Evolutionary conservation across 2,329 filamentous ascomycete genomes (phyloP).

Genomic region (Leptodontidium sp.): DNA sequence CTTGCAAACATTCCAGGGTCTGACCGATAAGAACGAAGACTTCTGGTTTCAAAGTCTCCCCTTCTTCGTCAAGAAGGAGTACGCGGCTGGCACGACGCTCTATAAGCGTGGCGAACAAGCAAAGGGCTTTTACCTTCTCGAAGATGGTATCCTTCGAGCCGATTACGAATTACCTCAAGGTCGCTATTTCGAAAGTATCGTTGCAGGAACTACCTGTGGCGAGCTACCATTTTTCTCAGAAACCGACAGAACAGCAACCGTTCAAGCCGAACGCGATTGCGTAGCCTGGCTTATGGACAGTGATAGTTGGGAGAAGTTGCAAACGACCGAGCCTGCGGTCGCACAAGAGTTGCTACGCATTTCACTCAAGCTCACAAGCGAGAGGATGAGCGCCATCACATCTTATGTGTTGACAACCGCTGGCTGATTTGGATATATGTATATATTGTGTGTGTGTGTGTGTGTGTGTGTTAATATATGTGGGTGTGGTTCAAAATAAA

Average conservation of each 20-base stretch:
- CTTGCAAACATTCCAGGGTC: constrained; percentile 91
- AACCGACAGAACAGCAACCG: constrained; percentile 86
- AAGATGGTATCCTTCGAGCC: constrained; percentile 86
- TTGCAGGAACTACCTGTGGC: constrained; percentile 93
- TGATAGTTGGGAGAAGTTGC: constrained; percentile 75
- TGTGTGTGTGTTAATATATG: constrained; percentile 4
- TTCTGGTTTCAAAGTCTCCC: constrained; percentile 87
- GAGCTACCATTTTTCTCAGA: constrained; percentile 97
- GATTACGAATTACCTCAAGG: constrained; percentile 94
- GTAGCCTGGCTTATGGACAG: constrained; percentile 83
- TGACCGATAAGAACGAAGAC: constrained; percentile 87
- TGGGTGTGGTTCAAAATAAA: neutral
- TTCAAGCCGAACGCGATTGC: constrained; percentile 81
- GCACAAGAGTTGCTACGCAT: constrained; percentile 85
- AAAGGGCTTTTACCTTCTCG: constrained; percentile 87
- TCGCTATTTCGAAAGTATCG: constrained; percentile 86
- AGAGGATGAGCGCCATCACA: constrained; percentile 83
- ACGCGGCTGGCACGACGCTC: constrained; percentile 73
- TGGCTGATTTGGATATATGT: constrained; percentile 36
- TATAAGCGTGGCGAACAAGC: constrained; percentile 81
- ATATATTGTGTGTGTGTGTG: neutral
- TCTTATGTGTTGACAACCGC: constrained; percentile 55
- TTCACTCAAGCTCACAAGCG: constrained; percentile 91
- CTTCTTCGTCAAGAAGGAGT: constrained; percentile 78
- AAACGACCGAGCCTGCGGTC: constrained; percentile 76